Percentiles rank a stretch among this genome's conserved stretches.
Conservation (phyloP, 768 basidiomycete genomes). For the Boletus tomentosulus region DNA sequence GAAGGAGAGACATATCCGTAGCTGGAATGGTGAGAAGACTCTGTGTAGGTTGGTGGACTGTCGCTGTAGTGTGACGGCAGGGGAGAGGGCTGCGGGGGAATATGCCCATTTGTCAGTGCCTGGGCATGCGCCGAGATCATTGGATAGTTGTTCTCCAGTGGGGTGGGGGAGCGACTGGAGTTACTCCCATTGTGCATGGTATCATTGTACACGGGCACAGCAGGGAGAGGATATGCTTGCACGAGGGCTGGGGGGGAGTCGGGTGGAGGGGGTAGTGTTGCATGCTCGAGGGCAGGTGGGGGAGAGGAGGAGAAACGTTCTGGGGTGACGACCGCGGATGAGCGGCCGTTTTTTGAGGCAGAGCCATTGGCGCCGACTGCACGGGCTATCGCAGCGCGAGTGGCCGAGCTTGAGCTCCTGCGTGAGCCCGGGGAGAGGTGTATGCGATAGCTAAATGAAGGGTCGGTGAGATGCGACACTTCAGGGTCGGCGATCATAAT, state of each 20-base stretch:
- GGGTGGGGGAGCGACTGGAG: constrained; percentile 43
- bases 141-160: constrained; percentile 42
- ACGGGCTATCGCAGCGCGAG: constrained; percentile 55
- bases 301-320: constrained; percentile 27
- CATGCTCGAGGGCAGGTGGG: constrained; percentile 46
- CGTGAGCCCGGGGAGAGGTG: constrained; percentile 79
- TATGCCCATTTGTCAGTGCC: constrained; percentile 35
- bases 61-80: constrained; percentile 28
- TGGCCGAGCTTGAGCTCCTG: constrained; percentile 50
- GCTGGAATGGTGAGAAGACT: constrained; percentile 30
- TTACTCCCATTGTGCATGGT: constrained; percentile 31
- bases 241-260: constrained; percentile 55
- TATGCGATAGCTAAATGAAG: constrained; percentile 60
- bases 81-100: constrained; percentile 28
- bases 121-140: constrained; percentile 32
- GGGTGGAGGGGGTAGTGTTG: constrained; percentile 41
- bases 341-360: constrained; percentile 19
- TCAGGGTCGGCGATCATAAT: constrained; percentile 8
- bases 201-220: constrained; percentile 24
- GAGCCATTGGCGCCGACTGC: constrained; percentile 27
- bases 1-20: constrained; percentile 28
- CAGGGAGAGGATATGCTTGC: constrained; percentile 34
- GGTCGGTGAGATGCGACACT: constrained; percentile 11
- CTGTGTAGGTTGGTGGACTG: constrained; percentile 28
- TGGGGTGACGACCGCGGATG: constrained; percentile 21